Conservation (phyloP, 1,139 yeast species). For the Blastobotrys indianensis region DNA sequence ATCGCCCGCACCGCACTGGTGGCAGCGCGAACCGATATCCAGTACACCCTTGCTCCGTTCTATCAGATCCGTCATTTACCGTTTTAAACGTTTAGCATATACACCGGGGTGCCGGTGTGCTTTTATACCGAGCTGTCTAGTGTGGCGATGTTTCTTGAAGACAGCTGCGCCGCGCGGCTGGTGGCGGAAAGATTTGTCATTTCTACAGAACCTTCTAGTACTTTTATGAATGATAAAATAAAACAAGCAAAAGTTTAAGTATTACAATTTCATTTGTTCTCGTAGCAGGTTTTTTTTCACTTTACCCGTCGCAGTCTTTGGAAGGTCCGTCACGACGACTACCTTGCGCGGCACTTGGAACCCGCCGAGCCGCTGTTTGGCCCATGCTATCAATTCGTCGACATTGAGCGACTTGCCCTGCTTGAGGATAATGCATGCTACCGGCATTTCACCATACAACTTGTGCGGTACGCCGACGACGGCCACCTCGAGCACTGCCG, state of each 20-base stretch:
- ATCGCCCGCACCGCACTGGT: conserved; percentile 45
- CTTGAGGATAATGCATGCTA: conserved; percentile 31
- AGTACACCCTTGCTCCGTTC: conserved; percentile 37
- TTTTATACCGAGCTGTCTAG: too few species aligned
- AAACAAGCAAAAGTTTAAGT: too few species aligned
- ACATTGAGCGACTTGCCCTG: conserved; percentile 16
- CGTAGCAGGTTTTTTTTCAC: conserved; percentile 33
- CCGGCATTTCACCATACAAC: conserved; percentile 36
- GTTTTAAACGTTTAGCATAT: too few species aligned
- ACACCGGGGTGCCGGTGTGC: too few species aligned
- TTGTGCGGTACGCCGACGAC: conserved; percentile 37
- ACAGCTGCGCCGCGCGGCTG: too few species aligned
- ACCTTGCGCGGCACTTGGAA: conserved; percentile 34
- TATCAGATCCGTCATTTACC: conserved; percentile 8
- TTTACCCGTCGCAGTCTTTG: conserved; percentile 38
- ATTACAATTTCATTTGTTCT: conserved; percentile 13
- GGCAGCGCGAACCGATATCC: conserved; percentile 52
- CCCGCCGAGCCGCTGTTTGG: conserved; percentile 30
- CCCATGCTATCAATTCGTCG: conserved; percentile 24
- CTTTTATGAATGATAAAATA: too few species aligned
- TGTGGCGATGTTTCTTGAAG: too few species aligned
- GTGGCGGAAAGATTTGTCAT: too few species aligned
- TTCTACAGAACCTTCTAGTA: too few species aligned
- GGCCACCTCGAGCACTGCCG: conserved; percentile 33
- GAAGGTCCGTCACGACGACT: conserved; percentile 28